Base-by-base conservation (phyloP, 2,329 filamentous ascomycete genomes). In the Clarireedia paspali region DNA sequence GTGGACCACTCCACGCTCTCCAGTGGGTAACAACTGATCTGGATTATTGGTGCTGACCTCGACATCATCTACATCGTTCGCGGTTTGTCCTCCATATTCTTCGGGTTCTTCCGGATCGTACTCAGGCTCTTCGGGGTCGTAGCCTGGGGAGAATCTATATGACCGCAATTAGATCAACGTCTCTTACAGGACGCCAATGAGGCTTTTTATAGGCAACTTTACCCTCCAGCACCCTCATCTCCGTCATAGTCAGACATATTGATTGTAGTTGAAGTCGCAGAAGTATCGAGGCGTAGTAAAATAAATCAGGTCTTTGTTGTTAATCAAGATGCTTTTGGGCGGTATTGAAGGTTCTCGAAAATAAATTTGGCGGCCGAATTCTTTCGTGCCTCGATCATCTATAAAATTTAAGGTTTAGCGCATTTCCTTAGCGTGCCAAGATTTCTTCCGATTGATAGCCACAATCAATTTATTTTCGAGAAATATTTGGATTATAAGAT, bases 201-300 rank as follows among this genome's bases (percentile, higher is more conserved):
- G 27, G 39, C n/a, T 42, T 26, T 2, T 26, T 4, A 24, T 3
- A n/a, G 17, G 15, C 15, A 23, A 7, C 30, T 54, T 53, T 47
- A 60, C 59, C 57, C 59, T 24, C 57, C 59, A 40, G 55, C 54
- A 42, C 20, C 42, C 23, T 59, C 46, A 17, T 50, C 57, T 50
- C 58, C 61, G 36, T 60, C 85, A 74, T 84, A 85, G 74, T 89
- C 86, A 72, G 86, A 90, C 87, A 90, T 89, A 5, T 62, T 61
- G 50, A 30, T 53, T 20, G 20, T 44, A 20, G 14, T 20, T 36
- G 6, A 53, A 17, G 39, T 46, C 14, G 20, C 42, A 20, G 5
- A 5, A 6, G 44, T 7, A 36, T 44, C 24, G 15, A 12, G 39
- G 34, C 14, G 12, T 24, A n/a, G 24, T 55, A 4, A 45, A 38